Conservation (phyloP, 306 rosid genomes). For the Echinosophora koreensis region DNA sequence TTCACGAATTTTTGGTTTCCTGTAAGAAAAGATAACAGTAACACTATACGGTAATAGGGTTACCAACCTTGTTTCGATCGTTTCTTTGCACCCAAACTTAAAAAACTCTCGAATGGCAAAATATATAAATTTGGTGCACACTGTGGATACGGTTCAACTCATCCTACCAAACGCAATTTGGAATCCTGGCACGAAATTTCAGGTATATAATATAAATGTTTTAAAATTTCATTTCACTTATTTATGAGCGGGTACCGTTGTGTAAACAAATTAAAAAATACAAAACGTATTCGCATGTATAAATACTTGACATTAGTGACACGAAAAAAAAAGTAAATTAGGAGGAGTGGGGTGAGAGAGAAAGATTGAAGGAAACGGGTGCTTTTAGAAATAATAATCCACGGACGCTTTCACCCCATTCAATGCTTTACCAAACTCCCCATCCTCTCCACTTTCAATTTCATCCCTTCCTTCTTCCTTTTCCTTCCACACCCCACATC, state of each 20-base stretch:
- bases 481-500: slow-evolving; percentile 31
- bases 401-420: slow-evolving; percentile 71
- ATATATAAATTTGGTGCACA: background rate
- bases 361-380: slow-evolving; percentile 52
- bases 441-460: slow-evolving; percentile 62
- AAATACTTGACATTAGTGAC: slow-evolving; percentile 37
- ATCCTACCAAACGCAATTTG: slow-evolving; percentile 30
- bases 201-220: background rate
- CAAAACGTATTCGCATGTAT: slow-evolving; percentile 49
- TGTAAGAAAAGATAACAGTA: slow-evolving; percentile 35
- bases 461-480: slow-evolving; percentile 50
- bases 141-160: slow-evolving; percentile 9
- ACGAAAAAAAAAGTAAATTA: slow-evolving; percentile 37
- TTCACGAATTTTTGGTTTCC: slow-evolving; percentile 43
- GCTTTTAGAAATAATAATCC: slow-evolving; percentile 59
- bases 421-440: slow-evolving; percentile 87
- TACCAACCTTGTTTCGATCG: slow-evolving; percentile 6
- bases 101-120: background rate
- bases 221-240: background rate
- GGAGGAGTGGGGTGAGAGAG: slow-evolving; percentile 35
- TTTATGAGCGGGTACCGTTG: slow-evolving; percentile 41
- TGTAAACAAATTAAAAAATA: background rate
- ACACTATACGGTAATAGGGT: background rate
- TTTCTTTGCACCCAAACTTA: background rate
- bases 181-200: slow-evolving; percentile 53